These are phyloP conservation scores for Aspergillus puulaauensis DNA, from an alignment of 2,329 filamentous ascomycete species.

Conservation along the genomic window DNA sequence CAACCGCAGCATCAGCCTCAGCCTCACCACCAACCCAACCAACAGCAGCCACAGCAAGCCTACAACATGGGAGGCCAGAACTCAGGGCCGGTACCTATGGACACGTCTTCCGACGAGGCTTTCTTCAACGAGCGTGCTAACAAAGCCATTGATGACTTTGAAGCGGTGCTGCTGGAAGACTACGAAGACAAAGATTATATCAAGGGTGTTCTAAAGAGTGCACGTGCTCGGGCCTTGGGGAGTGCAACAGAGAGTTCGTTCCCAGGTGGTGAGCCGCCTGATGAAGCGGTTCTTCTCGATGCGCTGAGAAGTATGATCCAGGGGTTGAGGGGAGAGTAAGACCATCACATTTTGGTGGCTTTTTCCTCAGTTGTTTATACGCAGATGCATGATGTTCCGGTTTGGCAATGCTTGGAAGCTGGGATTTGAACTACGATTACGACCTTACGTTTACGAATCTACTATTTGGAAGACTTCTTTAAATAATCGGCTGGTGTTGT, in stretches of 20 bases:
- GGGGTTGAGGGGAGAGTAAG: constrained; percentile 37
- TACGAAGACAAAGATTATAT: constrained; percentile 48
- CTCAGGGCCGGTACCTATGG: constrained; percentile 18
- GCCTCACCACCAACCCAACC: constrained; percentile 15
- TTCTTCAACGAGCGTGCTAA: constrained; percentile 43
- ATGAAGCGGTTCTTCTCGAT: constrained; percentile 44
- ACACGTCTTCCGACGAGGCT: constrained; percentile 28
- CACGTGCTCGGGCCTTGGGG: constrained; percentile 41
- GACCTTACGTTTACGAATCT: constrained; percentile 12
- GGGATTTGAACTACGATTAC: constrained; percentile 12
- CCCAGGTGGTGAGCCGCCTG: constrained; percentile 44
- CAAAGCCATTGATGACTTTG: constrained; percentile 47
- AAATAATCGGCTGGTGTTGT: constrained; percentile 10
- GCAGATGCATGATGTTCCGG: neutral
- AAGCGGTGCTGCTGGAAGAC: constrained; percentile 45
- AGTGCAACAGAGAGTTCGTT: constrained; percentile 43
- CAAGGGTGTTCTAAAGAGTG: constrained; percentile 44
- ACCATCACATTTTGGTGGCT: neutral
- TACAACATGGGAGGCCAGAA: constrained; percentile 20
- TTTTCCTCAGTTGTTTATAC: neutral
- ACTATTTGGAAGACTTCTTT: constrained; percentile 3
- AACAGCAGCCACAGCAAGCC: constrained; percentile 21
- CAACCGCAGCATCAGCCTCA: constrained; percentile 17
- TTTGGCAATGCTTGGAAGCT: neutral
- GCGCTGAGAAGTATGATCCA: constrained; percentile 41